Evolutionary conservation across 2,329 filamentous ascomycete species (phyloP), one percentile per base, ranked within the genome.

Genomic region (Chaetoscypha palmicola): DNA sequence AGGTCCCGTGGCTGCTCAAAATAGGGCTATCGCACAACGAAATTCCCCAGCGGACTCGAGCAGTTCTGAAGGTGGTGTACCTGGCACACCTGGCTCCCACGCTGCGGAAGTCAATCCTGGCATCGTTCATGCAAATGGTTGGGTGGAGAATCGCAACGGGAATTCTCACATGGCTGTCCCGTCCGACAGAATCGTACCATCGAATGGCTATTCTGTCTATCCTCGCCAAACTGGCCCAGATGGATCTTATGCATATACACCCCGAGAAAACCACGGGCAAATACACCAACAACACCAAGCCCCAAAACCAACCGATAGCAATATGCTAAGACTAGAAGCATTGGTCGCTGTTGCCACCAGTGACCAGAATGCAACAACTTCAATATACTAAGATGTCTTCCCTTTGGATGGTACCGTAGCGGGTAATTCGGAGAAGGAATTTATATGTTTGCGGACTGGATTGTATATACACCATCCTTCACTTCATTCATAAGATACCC

Each of bases 321-420:
- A 76, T 32, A 73, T 79, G 71, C 66, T 70, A 38, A 67, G 76
- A 30, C 62, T 83, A 4, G 74, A 82, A 48, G 76, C 78, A 19
- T 68, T 83, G 7, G 78, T 82, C n/a, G 77, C 78, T 4, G 77
- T 81, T 32, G 78, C 79, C 3, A 81, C 78, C 2, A 73, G 72
- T 48, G 76, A 79, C 58, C 70, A 64, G 21, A 66, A 63, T 43
- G 60, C 61, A 17, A 61, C 63, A 3, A 55, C 61, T 11, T 59
- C 64, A 19, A 53, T 52, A 20, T 55, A 56, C 47, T 58, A 49
- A 49, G 17, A 28, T 23, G 26, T 14, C 24, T 10, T 17, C 10
- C 38, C 16, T 41, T n/a, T n/a, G 24, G 22, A 43, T n/a, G 28
- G 14, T 5, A 28, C 21, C 24, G 19, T 11, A n/a, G n/a, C 16